A percentile compares a stretch with the other conserved stretches of the same genome.
These are phyloP conservation scores for Nigrospora oryzae DNA, from an alignment of 2,329 filamentous ascomycete genomes.

Conservation along the genomic window DNA sequence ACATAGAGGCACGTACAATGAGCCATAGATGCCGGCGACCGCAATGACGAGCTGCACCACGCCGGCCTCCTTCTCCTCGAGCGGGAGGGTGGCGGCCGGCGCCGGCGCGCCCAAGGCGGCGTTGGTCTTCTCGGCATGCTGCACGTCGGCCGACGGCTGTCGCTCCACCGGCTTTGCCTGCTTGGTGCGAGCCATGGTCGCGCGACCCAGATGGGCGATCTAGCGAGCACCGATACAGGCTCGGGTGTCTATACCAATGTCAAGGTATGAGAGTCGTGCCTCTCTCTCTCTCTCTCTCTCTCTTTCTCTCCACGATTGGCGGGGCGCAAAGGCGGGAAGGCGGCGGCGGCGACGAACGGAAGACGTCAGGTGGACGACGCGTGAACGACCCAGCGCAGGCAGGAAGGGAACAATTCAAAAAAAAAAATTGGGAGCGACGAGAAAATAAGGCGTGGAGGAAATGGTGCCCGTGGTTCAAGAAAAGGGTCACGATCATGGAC, in stretches of 20 bases:
- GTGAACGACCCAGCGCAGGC: no score
- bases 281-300: no score
- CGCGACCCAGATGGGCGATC: no score
- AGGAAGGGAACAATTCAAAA: no score
- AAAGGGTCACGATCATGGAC: not conserved
- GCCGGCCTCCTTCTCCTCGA: conserved; percentile 45
- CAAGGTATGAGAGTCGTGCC: no score
- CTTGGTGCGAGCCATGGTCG: conserved; percentile 62
- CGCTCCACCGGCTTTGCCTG: conserved; percentile 57
- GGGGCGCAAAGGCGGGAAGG: no score
- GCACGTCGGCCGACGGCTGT: conserved; percentile 49
- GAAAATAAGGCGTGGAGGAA: not conserved
- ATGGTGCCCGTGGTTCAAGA: not conserved
- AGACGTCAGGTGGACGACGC: no score
- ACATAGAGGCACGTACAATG: conserved; percentile 59
- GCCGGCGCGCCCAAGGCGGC: conserved; percentile 11
- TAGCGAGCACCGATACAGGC: no score
- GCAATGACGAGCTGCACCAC: conserved; percentile 72
- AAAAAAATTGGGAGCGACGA: not conserved
- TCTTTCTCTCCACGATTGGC: no score
- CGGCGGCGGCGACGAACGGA: no score
- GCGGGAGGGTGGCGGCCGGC: conserved; percentile 6
- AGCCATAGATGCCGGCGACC: conserved; percentile 92
- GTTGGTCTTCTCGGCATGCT: conserved; percentile 11
- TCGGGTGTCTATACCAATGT: no score